Percentiles rank a stretch among this genome's conserved stretches.
phyloP scores from a whole-genome alignment of 306 rosid genomes.

The Vicia faba region DNA sequence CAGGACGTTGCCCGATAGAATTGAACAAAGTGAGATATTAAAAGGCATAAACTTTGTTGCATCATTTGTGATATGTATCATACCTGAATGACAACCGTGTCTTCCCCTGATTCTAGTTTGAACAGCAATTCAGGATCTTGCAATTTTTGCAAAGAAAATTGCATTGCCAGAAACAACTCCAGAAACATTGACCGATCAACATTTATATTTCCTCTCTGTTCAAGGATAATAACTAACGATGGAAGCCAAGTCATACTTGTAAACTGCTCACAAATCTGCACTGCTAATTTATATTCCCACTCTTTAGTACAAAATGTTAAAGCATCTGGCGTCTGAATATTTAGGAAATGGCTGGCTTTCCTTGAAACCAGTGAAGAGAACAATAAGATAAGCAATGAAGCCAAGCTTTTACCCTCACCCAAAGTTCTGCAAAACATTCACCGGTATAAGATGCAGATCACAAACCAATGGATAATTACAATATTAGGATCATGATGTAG shows the following conservation, averaged over 20 bases:
- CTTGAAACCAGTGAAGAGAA: constrained; percentile 73
- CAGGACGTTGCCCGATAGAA: constrained; percentile 1
- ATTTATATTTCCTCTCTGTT: constrained; percentile 41
- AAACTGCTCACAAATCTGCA: constrained; percentile 76
- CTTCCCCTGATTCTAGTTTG: constrained; percentile 61
- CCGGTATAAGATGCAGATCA: constrained; percentile 32
- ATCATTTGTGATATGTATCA: constrained; percentile 28
- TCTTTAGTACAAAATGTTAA: constrained; percentile 49
- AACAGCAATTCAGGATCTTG: constrained; percentile 81
- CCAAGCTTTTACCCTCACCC: constrained; percentile 80
- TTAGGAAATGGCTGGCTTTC: constrained; percentile 45
- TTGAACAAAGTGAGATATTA: constrained; percentile 5
- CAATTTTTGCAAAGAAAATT: constrained; percentile 65
- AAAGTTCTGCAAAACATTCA: constrained; percentile 60
- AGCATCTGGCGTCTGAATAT: constrained; percentile 44
- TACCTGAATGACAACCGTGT: constrained; percentile 74
- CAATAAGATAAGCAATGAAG: constrained; percentile 71
- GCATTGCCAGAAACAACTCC: constrained; percentile 68
- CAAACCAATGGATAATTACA: constrained; percentile 11
- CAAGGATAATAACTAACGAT: constrained; percentile 62
- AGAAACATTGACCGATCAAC: constrained; percentile 43
- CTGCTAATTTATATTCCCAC: constrained; percentile 82
- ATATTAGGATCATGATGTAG: neutral
- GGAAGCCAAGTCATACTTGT: constrained; percentile 84
- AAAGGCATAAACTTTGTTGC: constrained; percentile 18